Evolutionary conservation across 805 yeast species (phyloP).

Genomic region (Candida berthetii): DNA sequence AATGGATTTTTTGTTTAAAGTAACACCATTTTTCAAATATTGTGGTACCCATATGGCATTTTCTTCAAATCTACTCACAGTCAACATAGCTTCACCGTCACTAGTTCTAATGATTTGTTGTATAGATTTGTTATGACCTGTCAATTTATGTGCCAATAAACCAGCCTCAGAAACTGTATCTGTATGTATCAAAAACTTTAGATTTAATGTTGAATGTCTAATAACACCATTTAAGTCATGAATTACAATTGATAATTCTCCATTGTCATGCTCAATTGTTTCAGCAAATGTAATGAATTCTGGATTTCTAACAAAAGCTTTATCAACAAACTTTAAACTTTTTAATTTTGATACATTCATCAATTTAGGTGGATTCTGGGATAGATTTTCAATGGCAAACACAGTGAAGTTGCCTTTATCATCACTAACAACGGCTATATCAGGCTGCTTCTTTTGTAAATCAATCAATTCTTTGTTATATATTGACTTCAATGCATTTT

Average conservation of each 20-base stretch:
- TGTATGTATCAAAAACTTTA: constrained; percentile 14
- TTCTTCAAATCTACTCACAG: constrained; percentile 57
- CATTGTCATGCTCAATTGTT: constrained; percentile 13
- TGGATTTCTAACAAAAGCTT: constrained; percentile 25
- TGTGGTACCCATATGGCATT: constrained; percentile 55
- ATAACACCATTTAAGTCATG: constrained; percentile 39
- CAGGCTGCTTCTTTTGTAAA: constrained; percentile 26
- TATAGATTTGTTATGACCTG: constrained; percentile 85
- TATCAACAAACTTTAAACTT: constrained; percentile 14
- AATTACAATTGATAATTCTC: constrained; percentile 32
- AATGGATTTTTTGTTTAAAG: constrained; percentile 32
- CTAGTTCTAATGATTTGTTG: constrained; percentile 59
- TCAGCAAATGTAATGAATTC: constrained; percentile 29
- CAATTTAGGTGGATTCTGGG: constrained; percentile 49
- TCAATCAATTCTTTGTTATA: constrained; percentile 18
- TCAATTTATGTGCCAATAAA: constrained; percentile 47
- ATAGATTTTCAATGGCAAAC: constrained; percentile 43
- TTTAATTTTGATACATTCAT: constrained; percentile 34
- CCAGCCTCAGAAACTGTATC: constrained; percentile 12
- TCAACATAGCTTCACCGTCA: constrained; percentile 54
- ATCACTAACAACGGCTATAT: constrained; percentile 36
- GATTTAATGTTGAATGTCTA: constrained; percentile 25
- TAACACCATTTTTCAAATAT: constrained; percentile 22
- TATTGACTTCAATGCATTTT: constrained; percentile 4
- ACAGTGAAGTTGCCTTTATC: constrained; percentile 33